Evolutionary conservation across 495 filamentous ascomycete species (phyloP).

Genomic region (Amniculicola lignicola): DNA sequence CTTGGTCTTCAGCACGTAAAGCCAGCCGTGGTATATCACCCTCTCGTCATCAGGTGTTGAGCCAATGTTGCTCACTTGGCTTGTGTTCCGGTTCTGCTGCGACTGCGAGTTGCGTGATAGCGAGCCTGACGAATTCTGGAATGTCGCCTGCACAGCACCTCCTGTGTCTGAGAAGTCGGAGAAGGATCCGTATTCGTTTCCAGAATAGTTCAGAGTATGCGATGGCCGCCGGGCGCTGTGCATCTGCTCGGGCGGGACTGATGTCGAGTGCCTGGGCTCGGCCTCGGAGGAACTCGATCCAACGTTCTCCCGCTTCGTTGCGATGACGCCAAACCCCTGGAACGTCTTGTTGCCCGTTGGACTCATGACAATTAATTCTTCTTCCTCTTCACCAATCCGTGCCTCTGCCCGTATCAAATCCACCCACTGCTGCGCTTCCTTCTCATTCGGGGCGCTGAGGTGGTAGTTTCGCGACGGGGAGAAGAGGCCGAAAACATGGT

Average conservation of each 20-base stretch:
- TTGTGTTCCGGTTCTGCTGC: constrained; percentile 51
- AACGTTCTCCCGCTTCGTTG: constrained; percentile 30
- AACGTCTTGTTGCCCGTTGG: constrained; percentile 45
- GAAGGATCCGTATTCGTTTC: constrained; percentile 79
- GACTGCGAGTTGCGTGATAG: constrained; percentile 28
- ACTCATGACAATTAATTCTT: constrained; percentile 69
- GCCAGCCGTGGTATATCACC: constrained; percentile 87
- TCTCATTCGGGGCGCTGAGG: constrained; percentile 67
- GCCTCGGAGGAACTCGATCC: constrained; percentile 68
- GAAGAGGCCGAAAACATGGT: constrained; percentile 89
- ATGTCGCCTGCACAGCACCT: constrained; percentile 42
- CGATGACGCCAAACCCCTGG: constrained; percentile 29
- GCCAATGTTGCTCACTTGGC: constrained; percentile 54
- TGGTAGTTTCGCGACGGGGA: constrained; percentile 88
- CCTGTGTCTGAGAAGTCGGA: constrained; percentile 82
- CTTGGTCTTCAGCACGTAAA: constrained; percentile 80
- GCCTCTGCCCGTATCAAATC: constrained; percentile 74
- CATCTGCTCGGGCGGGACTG: constrained; percentile 16
- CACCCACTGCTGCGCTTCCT: constrained; percentile 86
- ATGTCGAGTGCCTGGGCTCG: constrained; percentile 21
- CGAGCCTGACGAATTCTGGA: constrained; percentile 44
- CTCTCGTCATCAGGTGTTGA: constrained; percentile 61
- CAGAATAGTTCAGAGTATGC: constrained; percentile 73
- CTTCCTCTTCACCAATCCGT: constrained; percentile 79
- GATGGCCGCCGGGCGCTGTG: constrained; percentile 40